Base-by-base conservation (phyloP, 768 basidiomycete species). In the Xerocomus spinulosus region DNA sequence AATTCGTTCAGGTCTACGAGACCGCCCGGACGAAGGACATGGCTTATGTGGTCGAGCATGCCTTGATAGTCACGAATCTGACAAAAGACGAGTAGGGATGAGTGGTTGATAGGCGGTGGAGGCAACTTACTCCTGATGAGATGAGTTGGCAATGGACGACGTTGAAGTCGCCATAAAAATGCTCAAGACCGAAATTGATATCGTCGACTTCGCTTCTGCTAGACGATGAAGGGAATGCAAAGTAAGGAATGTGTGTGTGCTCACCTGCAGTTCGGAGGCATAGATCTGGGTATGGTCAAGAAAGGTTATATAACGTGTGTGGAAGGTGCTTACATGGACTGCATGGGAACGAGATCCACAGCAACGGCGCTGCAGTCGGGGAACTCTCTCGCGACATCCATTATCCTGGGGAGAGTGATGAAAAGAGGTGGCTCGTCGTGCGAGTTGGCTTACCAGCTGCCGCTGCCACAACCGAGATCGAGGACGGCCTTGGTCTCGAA, bases 291-390 rank as follows among this genome's bases (percentile, higher is more conserved):
- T 38, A 54, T 49, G 37, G 43, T 65, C 50, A 56, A 42, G 48
- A 48, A 54, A 47, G 42, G 51, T 34, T 34, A 53, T 21, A 35
- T 57, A 48, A 25, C 45, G 47, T 14, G 30, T 26, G 46, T 29
- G 13, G 29, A 25, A 10, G 28, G 13, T 17, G 68, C 85, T 65
- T 68, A 84, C 87, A 72, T 46, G 44, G 77, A 76, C 67, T 87
- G 82, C 84, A 89, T 85, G 45, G 87, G 87, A 52, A 87, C 81
- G 23, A 90, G 72, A 67, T 91, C 87, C 25, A 90, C 85, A 30
- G 83, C 88, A 24, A 90, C 83, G 20, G 78, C 76, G 53, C 68
- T 74, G 63, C 78, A 80, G 54, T 83, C 62, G 30, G 87, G 85
- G 61, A 83, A 90, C 58, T 88, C 83, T 40, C 73, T 73, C 29